Evolutionary conservation across 495 filamentous ascomycete genomes (phyloP), one percentile per base, ranked within the genome.

Genomic region (Daldinia loculata): DNA sequence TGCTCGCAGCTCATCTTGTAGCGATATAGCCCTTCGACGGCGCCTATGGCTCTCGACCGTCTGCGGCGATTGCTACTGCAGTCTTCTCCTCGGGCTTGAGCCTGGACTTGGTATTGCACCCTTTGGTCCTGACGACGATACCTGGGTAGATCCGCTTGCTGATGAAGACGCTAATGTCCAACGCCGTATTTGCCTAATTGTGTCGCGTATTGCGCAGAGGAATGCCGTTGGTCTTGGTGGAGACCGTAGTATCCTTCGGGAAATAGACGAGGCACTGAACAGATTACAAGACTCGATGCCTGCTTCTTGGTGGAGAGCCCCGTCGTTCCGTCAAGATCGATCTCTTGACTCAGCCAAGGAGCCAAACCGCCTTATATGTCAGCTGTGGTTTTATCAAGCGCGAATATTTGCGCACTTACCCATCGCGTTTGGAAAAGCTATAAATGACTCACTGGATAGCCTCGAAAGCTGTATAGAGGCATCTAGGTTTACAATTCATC

Each of bases 1-100:
- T 0, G 19, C 30, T 29, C 60, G 60, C 32, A 55, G 38, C 32
- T 63, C 60, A 9, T 43, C 60, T 6, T 6, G 45, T 22, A 52
- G 29, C 55, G 56, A 58, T 12, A 29, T 19, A 30, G 55, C 38
- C 12, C 53, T 58, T 53, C 63, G 14, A 30, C 45, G 53, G 17
- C 55, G 52, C 2, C 63, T 67, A 3, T 67, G 63, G 63, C 63
- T 67, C 11, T 58, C 63, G 19, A 36, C 55, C 3, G 43, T 67
- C 22, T 39, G 32, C 7, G 63, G 63, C 4, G 63, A 67, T 27
- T 67, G 63, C 17, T 67, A 67, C 34, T 67, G 63, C 19, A 67
- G 63, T 52, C 55, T 67, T 36, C 63, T 67, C 15, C 56, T 67
- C 8, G 63, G 63, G 1, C 63, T 67, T 39, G 52, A 57, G 36